Evolutionary conservation across 805 yeast genomes (phyloP).

Genomic region (Pichia kluyveri): DNA sequence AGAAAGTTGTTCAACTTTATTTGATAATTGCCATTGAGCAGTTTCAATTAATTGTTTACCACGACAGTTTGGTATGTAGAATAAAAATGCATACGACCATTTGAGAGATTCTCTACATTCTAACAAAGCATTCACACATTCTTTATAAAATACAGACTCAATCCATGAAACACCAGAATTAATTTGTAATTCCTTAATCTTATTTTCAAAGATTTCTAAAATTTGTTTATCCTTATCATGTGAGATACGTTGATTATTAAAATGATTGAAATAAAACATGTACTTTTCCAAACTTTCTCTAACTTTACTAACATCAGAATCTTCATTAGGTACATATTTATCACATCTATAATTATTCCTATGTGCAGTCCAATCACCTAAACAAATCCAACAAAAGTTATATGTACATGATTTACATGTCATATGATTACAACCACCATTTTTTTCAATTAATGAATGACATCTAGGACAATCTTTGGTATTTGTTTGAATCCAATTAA

Average conservation of each 20-base stretch:
- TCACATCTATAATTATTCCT: constrained; percentile 56
- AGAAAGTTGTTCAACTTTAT: constrained; percentile 24
- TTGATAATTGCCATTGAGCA: constrained; percentile 17
- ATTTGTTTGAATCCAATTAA: constrained; percentile 77
- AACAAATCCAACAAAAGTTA: constrained; percentile 93
- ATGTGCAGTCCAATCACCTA: constrained; percentile 67
- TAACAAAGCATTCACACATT: constrained; percentile 55
- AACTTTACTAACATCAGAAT: constrained; percentile 32
- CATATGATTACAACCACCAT: constrained; percentile 98
- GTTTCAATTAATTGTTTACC: constrained; percentile 54
- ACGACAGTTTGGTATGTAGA: constrained; percentile 42
- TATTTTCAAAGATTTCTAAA: constrained; percentile 51
- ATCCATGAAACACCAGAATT: constrained; percentile 67
- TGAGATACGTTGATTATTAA: constrained; percentile 67
- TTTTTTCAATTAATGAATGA: constrained; percentile 70
- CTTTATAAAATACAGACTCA: constrained; percentile 76
- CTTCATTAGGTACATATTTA: constrained; percentile 37
- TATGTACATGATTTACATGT: constrained; percentile 65
- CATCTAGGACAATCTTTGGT: constrained; percentile 87
- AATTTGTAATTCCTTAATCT: constrained; percentile 59
- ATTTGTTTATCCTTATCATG: constrained; percentile 62
- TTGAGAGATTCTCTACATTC: constrained; percentile 69
- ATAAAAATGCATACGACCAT: constrained; percentile 87
- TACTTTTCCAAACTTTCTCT: constrained; percentile 43
- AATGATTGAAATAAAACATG: constrained; percentile 66